Evolutionary conservation across 495 filamentous ascomycete species (phyloP).

Genomic region (Umbilicaria muhlenbergii): DNA sequence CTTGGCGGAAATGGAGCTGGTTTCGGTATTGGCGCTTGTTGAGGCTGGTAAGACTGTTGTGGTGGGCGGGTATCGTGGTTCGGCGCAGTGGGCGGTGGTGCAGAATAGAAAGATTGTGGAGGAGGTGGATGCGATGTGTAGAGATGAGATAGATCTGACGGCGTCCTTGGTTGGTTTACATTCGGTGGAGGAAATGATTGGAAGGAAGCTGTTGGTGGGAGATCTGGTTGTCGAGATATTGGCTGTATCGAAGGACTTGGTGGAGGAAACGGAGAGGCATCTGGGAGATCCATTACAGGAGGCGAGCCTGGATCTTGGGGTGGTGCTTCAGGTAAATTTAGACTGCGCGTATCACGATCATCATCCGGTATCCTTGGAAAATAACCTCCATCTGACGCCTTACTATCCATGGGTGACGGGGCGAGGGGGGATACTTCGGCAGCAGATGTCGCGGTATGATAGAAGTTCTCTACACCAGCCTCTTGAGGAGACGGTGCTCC

Average conservation of each 20-base stretch:
- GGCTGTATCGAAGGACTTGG: slow-evolving; percentile 13
- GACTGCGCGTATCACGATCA: slow-evolving; percentile 1
- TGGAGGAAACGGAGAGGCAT: slow-evolving; percentile 13
- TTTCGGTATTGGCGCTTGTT: not conserved
- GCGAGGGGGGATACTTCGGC: slow-evolving; percentile 25
- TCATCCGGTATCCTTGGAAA: slow-evolving; percentile 30
- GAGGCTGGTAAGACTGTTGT: not conserved
- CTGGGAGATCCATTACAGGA: slow-evolving; percentile 21
- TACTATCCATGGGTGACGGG: slow-evolving; percentile 12
- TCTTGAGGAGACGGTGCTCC: slow-evolving; percentile 3
- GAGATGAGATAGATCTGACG: slow-evolving; percentile 13
- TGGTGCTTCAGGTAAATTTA: not conserved
- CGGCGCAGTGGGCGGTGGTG: not conserved
- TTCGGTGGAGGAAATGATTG: slow-evolving; percentile 33
- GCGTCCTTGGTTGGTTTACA: slow-evolving; percentile 7
- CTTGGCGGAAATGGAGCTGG: not conserved
- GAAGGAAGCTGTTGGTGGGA: slow-evolving; percentile 16
- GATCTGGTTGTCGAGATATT: slow-evolving; percentile 5
- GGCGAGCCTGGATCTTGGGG: slow-evolving; percentile 7
- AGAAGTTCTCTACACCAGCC: slow-evolving; percentile 10
- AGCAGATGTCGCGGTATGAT: slow-evolving; percentile 9
- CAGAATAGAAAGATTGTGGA: slow-evolving; percentile 3
- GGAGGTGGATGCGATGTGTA: slow-evolving; percentile 12
- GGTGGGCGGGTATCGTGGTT: not conserved
- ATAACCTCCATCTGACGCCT: slow-evolving; percentile 32